Conservation (phyloP, 768 basidiomycete genomes). For the Russula emetica region DNA sequence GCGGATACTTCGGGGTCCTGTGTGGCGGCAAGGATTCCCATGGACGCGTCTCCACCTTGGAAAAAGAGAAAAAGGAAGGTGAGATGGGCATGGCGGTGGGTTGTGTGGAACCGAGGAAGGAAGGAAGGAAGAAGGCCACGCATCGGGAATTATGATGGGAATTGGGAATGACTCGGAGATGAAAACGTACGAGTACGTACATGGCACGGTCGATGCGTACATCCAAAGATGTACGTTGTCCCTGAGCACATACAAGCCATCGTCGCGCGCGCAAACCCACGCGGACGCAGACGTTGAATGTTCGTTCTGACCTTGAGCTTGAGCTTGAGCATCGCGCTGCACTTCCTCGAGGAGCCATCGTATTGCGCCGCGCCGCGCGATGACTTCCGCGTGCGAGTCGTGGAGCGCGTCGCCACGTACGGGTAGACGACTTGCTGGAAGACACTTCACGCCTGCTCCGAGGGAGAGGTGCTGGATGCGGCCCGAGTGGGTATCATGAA, state of each 20-base stretch:
- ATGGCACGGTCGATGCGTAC: slow-evolving; percentile 74
- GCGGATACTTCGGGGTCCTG: slow-evolving; percentile 72
- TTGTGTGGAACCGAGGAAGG: background rate
- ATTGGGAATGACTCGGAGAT: too few species aligned
- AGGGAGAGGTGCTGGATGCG: slow-evolving; percentile 58
- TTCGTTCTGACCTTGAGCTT: slow-evolving; percentile 23
- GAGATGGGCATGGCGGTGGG: background rate
- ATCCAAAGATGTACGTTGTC: slow-evolving; percentile 51
- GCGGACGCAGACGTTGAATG: background rate
- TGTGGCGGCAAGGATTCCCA: slow-evolving; percentile 63
- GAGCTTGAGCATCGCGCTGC: slow-evolving; percentile 33
- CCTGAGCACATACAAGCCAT: slow-evolving; percentile 45
- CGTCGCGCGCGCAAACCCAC: slow-evolving; percentile 44
- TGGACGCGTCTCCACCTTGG: slow-evolving; percentile 90
- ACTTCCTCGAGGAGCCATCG: slow-evolving; percentile 81
- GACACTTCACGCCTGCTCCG: slow-evolving; percentile 82
- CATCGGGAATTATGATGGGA: too few species aligned
- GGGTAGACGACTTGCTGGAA: slow-evolving; percentile 61
- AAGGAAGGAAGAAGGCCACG: slow-evolving; percentile 9
- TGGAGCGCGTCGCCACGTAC: slow-evolving; percentile 72
- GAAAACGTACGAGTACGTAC: slow-evolving; percentile 37
- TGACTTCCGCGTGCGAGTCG: slow-evolving; percentile 88
- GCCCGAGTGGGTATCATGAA: slow-evolving; percentile 38
- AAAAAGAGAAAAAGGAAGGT: slow-evolving; percentile 1
- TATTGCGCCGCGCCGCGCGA: slow-evolving; percentile 75